phyloP scores from a whole-genome alignment of 441 rosid species.

The Biscutella laevigata region DNA sequence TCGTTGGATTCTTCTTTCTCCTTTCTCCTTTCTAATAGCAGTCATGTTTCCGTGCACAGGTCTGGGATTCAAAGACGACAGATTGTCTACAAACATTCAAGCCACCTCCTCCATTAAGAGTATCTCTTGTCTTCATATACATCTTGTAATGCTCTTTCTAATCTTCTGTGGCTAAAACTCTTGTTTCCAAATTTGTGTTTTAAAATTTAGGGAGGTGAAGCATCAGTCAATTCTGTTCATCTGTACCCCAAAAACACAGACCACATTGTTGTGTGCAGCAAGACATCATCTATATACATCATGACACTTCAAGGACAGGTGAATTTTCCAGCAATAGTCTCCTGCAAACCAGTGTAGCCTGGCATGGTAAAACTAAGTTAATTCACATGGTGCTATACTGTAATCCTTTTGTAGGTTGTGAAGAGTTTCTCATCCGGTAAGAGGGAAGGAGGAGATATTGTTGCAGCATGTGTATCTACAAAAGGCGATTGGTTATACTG shows the following conservation, averaged over 20 bases:
- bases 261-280: slow-evolving; percentile 88
- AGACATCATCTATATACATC: slow-evolving; percentile 75
- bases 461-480: slow-evolving; percentile 29
- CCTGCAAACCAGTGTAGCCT: not conserved
- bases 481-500: slow-evolving; percentile 93
- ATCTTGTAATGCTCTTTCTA: slow-evolving; percentile 9
- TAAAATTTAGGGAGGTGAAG: slow-evolving; percentile 78
- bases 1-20: not conserved
- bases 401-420: slow-evolving; percentile 55
- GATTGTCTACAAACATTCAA: slow-evolving; percentile 81
- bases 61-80: slow-evolving; percentile 93
- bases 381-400: slow-evolving; percentile 11
- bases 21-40: not conserved
- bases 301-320: slow-evolving; percentile 99
- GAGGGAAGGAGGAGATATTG: slow-evolving; percentile 39
- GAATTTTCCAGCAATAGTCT: slow-evolving; percentile 5
- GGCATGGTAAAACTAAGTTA: not conserved
- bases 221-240: slow-evolving; percentile 93
- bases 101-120: slow-evolving; percentile 94
- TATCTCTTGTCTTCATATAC: slow-evolving; percentile 26
- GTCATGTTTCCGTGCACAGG: slow-evolving; percentile 48
- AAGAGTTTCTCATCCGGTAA: slow-evolving; percentile 98
- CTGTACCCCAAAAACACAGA: slow-evolving; percentile 84
- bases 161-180: slow-evolving; percentile 4
- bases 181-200: slow-evolving; percentile 9